Evolutionary conservation across 306 rosid species (phyloP).

Genomic region (Cicer pinnatifidum): DNA sequence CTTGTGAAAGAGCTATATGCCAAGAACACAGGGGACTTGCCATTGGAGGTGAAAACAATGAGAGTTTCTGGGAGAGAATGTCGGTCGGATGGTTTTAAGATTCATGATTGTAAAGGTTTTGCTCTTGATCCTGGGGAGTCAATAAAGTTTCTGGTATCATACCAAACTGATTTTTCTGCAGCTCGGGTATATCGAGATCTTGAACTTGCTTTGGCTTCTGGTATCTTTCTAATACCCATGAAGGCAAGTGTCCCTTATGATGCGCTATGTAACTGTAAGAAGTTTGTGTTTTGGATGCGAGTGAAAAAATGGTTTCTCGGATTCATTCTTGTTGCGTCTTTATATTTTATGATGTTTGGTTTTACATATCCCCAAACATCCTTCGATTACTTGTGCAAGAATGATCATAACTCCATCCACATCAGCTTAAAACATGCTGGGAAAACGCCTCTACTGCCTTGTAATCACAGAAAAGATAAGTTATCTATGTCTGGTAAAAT

Average conservation of each 20-base stretch:
- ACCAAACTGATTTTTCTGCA: slow-evolving; percentile 77
- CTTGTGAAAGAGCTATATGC: slow-evolving; percentile 74
- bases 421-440: slow-evolving; percentile 42
- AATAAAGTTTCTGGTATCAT: slow-evolving; percentile 57
- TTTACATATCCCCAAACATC: slow-evolving; percentile 55
- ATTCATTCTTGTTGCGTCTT: slow-evolving; percentile 49
- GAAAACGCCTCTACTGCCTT: slow-evolving; percentile 47
- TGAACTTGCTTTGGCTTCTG: slow-evolving; percentile 76
- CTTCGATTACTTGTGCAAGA: slow-evolving; percentile 53
- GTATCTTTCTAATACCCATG: slow-evolving; percentile 82
- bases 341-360: slow-evolving; percentile 56
- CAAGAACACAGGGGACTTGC: slow-evolving; percentile 88
- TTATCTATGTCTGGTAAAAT: slow-evolving; percentile 55
- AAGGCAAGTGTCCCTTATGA: slow-evolving; percentile 69
- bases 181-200: slow-evolving; percentile 74
- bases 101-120: slow-evolving; percentile 53
- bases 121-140: slow-evolving; percentile 51
- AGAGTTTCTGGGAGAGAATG: slow-evolving; percentile 85
- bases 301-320: slow-evolving; percentile 62
- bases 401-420: slow-evolving; percentile 47
- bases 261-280: slow-evolving; percentile 69
- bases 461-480: slow-evolving; percentile 48
- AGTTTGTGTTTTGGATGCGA: slow-evolving; percentile 67
- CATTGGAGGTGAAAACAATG: slow-evolving; percentile 70
- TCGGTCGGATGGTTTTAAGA: slow-evolving; percentile 75